A percentile compares a stretch with the other conserved stretches of the same genome.
Conservation (phyloP, 73 alveolate genomes). For the Uronychia binucleata region DNA sequence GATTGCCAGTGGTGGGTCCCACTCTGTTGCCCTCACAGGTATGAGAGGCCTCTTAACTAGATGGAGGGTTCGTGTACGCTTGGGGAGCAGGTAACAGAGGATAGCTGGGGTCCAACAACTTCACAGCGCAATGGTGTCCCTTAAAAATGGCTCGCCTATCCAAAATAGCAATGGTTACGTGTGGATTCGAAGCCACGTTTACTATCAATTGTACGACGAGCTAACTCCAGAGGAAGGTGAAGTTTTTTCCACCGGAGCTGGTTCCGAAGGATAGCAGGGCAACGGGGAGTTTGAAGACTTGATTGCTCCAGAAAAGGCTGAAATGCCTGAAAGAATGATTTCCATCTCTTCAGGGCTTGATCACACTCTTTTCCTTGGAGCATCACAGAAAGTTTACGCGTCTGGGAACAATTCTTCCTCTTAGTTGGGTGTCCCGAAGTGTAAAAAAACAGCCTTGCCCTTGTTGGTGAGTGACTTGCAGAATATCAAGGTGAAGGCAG, state of each 20-base stretch:
- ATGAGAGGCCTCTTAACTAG: too few relatives aligned
- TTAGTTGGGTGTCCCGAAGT: background rate
- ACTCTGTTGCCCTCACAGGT: too few relatives aligned
- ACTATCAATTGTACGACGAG: background rate
- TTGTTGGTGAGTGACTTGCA: background rate
- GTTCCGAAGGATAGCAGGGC: background rate
- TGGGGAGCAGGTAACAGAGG: background rate
- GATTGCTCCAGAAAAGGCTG: background rate
- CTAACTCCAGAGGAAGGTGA: background rate
- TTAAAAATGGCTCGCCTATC: background rate
- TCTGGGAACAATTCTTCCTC: background rate
- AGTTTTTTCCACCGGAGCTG: background rate
- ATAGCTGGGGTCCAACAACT: background rate
- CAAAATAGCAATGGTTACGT: background rate
- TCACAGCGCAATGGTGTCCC: background rate
- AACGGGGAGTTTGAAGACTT: background rate
- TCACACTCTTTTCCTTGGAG: background rate
- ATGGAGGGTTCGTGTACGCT: background rate
- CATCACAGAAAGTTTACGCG: background rate
- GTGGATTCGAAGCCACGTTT: background rate
- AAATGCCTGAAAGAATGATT: background rate
- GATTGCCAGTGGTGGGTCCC: too few relatives aligned
- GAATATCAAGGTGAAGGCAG: conserved; percentile 16
- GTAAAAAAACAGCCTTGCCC: background rate
- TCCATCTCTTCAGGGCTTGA: background rate